A percentile compares a stretch with the other conserved stretches of the same genome.
These are phyloP conservation scores for Fraxinus angustifolia DNA, from an alignment of 305 asterid genomes.

Conservation along the genomic window DNA sequence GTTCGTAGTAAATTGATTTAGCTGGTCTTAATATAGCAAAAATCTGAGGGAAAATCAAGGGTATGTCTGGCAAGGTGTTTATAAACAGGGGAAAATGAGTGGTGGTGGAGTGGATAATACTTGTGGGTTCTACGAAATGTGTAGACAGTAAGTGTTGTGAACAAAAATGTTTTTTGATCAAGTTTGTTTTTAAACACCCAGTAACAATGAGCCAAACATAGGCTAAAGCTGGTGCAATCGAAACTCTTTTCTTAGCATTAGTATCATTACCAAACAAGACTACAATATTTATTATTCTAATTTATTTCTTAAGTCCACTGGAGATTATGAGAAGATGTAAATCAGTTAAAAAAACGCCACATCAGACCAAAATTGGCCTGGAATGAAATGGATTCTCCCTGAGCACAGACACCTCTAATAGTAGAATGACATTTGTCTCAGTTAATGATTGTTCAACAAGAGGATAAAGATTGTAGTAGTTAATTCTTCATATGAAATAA, in stretches of 20 bases:
- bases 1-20: not conserved
- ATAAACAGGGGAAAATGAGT: not conserved
- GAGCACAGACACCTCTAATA: not conserved
- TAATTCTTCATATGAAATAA: slow-evolving; percentile 1
- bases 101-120: not conserved
- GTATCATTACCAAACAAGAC: slow-evolving; percentile 1
- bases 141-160: not conserved
- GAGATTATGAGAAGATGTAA: not conserved
- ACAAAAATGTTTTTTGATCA: not conserved
- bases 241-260: slow-evolving; percentile 3
- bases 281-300: not conserved
- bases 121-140: not conserved
- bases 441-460: not conserved
- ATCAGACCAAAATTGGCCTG: not conserved
- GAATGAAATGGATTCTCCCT: not conserved
- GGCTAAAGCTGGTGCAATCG: not conserved
- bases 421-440: not conserved
- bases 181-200: not conserved
- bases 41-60: not conserved
- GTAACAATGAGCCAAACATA: not conserved
- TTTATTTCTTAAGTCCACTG: not conserved
- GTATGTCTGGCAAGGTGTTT: not conserved
- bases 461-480: not conserved
- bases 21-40: not conserved
- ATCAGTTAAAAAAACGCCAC: not conserved